These are phyloP conservation scores for Colletotrichum sp. DNA, from an alignment of 2,329 filamentous ascomycete species.

Conservation along the genomic window DNA sequence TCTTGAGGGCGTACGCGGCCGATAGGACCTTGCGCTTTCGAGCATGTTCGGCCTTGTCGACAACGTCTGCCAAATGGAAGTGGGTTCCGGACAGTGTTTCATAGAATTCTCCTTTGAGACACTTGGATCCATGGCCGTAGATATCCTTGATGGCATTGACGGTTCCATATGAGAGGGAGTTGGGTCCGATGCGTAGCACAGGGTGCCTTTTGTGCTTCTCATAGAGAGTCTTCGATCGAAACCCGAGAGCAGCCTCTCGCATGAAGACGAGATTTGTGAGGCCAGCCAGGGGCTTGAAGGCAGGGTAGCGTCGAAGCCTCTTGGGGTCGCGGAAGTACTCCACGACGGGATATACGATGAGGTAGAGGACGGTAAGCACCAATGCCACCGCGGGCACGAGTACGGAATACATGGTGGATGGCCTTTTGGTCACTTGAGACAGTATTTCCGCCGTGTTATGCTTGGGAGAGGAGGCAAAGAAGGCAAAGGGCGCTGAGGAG, in stretches of 20 bases:
- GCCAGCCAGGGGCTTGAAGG: constrained; percentile 26
- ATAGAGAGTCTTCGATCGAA: neutral
- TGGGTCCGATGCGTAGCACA: constrained; percentile 49
- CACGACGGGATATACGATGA: neutral
- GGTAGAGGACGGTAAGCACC: neutral
- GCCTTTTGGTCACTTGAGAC: neutral
- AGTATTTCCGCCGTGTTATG: neutral
- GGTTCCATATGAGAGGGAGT: constrained; percentile 44
- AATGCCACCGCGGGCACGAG: neutral
- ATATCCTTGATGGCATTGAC: constrained; percentile 51
- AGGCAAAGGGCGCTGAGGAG: neutral
- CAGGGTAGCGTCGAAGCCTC: constrained; percentile 28
- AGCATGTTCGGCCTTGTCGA: constrained; percentile 56
- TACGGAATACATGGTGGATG: neutral
- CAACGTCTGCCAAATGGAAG: constrained; percentile 56
- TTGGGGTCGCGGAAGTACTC: constrained; percentile 24
- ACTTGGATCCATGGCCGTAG: constrained; percentile 55
- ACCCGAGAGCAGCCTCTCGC: neutral
- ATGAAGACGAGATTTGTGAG: constrained; percentile 24
- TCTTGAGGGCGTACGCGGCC: constrained; percentile 56
- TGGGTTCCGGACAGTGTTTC: constrained; percentile 49
- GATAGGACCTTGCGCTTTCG: constrained; percentile 56
- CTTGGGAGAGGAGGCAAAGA: neutral
- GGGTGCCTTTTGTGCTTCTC: constrained; percentile 46
- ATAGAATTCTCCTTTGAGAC: constrained; percentile 55